Evolutionary conservation across 1,139 yeast species (phyloP).

Genomic region (Geotrichum candidum): DNA sequence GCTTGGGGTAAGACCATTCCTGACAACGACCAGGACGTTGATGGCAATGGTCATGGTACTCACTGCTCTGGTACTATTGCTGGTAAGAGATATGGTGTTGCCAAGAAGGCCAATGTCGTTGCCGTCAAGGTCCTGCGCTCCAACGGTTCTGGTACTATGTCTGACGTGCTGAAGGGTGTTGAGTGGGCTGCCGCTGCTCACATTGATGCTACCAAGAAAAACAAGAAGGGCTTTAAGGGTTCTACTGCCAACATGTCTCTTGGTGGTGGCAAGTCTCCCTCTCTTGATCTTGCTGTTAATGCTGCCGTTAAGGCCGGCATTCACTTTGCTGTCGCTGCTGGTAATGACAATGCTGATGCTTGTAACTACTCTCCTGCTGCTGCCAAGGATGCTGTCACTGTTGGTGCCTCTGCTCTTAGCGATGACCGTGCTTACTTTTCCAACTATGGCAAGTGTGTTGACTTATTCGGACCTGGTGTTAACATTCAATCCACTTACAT

Average conservation of each 20-base stretch:
- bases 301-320: constrained; percentile 56
- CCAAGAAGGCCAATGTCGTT: constrained; percentile 55
- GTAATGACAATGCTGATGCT: constrained; percentile 59
- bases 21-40: constrained; percentile 69
- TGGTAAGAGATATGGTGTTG: constrained; percentile 55
- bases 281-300: constrained; percentile 50
- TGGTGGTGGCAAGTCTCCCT: constrained; percentile 53
- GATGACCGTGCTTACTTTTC: constrained; percentile 56
- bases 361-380: constrained; percentile 59
- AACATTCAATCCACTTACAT: constrained; percentile 56
- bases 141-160: constrained; percentile 46
- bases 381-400: constrained; percentile 54
- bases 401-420: constrained; percentile 48
- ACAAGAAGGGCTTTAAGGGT: constrained; percentile 50
- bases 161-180: constrained; percentile 46
- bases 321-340: constrained; percentile 63
- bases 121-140: constrained; percentile 51
- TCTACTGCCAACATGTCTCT: constrained; percentile 57
- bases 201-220: constrained; percentile 32
- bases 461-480: constrained; percentile 58
- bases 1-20: constrained; percentile 91
- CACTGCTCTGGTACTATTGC: constrained; percentile 57
- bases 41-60: constrained; percentile 89
- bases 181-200: constrained; percentile 40
- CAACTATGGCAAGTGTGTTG: constrained; percentile 62